phyloP scores from a whole-genome alignment of 2,329 filamentous ascomycete genomes.

The Talaromyces piceae region DNA sequence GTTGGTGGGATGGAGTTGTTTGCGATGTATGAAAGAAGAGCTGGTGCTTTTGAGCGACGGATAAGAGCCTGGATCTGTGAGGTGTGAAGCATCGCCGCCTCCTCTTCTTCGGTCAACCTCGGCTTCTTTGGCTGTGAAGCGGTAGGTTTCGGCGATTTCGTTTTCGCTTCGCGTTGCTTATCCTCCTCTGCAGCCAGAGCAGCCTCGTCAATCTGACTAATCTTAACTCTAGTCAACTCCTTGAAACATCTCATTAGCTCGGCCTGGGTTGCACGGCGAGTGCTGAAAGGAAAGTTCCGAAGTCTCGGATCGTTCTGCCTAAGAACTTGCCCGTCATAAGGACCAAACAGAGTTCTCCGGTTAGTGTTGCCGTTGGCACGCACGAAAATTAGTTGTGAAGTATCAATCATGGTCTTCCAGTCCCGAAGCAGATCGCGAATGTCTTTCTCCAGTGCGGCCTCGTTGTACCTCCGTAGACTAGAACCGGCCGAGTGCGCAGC shows the following conservation, averaged over 20 bases:
- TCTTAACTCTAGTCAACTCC: slow-evolving; percentile 84
- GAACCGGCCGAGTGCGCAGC: slow-evolving; percentile 90
- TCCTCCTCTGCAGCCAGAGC: slow-evolving; percentile 47
- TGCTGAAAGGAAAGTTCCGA: slow-evolving; percentile 87
- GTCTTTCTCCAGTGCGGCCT: slow-evolving; percentile 81
- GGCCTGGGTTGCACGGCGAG: slow-evolving; percentile 80
- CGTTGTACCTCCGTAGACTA: slow-evolving; percentile 84
- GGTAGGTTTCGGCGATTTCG: slow-evolving; percentile 25
- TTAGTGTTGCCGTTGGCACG: slow-evolving; percentile 84
- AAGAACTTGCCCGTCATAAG: slow-evolving; percentile 82
- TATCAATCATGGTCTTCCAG: slow-evolving; percentile 82
- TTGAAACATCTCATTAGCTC: slow-evolving; percentile 93
- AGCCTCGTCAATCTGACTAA: slow-evolving; percentile 66
- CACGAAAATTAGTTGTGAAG: slow-evolving; percentile 77
- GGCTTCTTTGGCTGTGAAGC: slow-evolving; percentile 37
- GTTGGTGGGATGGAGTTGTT: slow-evolving; percentile 63
- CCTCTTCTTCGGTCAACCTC: slow-evolving; percentile 73
- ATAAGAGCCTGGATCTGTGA: slow-evolving; percentile 82
- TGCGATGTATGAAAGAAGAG: slow-evolving; percentile 73
- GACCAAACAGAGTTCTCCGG: slow-evolving; percentile 77
- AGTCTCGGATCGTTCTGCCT: slow-evolving; percentile 70
- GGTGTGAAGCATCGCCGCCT: slow-evolving; percentile 74
- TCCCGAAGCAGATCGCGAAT: slow-evolving; percentile 71
- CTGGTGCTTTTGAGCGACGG: slow-evolving; percentile 81
- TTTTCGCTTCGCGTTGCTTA: slow-evolving; percentile 34